A percentile compares a stretch with the other conserved stretches of the same genome.
Conservation (phyloP, 495 filamentous ascomycete genomes). For the Daldinia concentrica region DNA sequence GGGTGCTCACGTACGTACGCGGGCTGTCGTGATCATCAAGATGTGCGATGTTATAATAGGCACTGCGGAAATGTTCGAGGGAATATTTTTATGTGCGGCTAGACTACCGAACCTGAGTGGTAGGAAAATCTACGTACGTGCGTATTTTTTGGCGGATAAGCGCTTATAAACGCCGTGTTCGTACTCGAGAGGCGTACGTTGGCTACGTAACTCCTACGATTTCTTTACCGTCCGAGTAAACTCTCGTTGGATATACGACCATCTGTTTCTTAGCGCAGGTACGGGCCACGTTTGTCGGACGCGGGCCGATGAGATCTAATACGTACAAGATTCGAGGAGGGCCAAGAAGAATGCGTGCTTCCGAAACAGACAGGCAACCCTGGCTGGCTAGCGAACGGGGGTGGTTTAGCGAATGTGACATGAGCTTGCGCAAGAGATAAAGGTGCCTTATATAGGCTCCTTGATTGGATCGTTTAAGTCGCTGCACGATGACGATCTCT, state of each 20-base stretch:
- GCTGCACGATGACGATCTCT: conserved; percentile 43
- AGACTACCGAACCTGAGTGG: not conserved
- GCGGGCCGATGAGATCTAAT: conserved; percentile 28
- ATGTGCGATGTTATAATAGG: not conserved
- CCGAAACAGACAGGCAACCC: conserved; percentile 24
- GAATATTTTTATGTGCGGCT: not conserved
- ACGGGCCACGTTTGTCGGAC: conserved; percentile 6
- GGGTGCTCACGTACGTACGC: not conserved
- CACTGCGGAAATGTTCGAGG: not conserved
- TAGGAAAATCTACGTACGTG: too few species aligned
- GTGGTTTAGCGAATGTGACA: conserved; percentile 35
- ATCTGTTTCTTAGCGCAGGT: not conserved
- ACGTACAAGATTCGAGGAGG: conserved; percentile 11
- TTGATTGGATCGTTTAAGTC: conserved; percentile 33
- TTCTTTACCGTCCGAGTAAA: not conserved
- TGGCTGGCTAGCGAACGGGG: conserved; percentile 17
- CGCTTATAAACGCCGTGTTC: not conserved
- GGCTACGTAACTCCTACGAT: not conserved
- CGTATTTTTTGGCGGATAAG: not conserved
- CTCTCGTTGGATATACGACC: not conserved
- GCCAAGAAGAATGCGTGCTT: conserved; percentile 17
- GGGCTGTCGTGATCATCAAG: not conserved
- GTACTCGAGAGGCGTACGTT: not conserved
- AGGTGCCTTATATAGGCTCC: conserved; percentile 33
- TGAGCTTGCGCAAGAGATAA: conserved; percentile 16